phyloP scores from a whole-genome alignment of 495 filamentous ascomycete genomes.

The Cetradonia linearis region DNA sequence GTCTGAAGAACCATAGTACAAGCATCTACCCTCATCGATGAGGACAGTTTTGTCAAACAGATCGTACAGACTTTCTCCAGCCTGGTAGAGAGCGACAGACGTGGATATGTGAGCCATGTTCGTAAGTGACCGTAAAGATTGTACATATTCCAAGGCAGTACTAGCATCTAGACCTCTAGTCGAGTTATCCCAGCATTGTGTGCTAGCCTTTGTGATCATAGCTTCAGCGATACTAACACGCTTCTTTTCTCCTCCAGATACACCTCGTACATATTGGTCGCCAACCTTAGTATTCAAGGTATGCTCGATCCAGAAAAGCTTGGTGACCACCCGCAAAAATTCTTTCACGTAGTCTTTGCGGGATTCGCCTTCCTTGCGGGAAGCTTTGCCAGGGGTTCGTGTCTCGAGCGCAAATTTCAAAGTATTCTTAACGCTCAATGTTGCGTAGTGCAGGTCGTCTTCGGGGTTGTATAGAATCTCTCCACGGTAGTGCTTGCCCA shows the following conservation, averaged over 20 bases:
- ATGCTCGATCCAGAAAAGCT: constrained; percentile 71
- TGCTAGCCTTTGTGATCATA: constrained; percentile 54
- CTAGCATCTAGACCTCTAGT: constrained; percentile 58
- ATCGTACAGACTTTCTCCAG: constrained; percentile 57
- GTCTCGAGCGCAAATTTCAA: constrained; percentile 60
- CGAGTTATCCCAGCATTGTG: constrained; percentile 60
- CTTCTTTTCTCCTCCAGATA: constrained; percentile 67
- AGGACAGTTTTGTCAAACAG: constrained; percentile 63
- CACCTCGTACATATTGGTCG: constrained; percentile 53
- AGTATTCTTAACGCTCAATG: constrained; percentile 59
- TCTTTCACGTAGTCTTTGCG: constrained; percentile 53
- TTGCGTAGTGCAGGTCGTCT: constrained; percentile 69
- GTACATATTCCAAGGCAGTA: constrained; percentile 57
- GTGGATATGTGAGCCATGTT: constrained; percentile 53
- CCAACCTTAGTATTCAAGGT: constrained; percentile 58
- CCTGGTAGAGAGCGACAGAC: constrained; percentile 60
- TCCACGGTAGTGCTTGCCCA: constrained; percentile 56
- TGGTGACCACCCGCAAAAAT: constrained; percentile 59
- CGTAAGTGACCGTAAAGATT: constrained; percentile 50
- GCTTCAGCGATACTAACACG: constrained; percentile 61
- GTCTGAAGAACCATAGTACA: constrained; percentile 52
- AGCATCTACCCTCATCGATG: constrained; percentile 55
- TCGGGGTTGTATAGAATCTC: constrained; percentile 59
- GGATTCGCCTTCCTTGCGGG: constrained; percentile 50
- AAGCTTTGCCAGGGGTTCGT: constrained; percentile 54